A percentile compares a stretch with the other conserved stretches of the same genome.
phyloP scores from a whole-genome alignment of 345 rosid genomes.

The Populus deltoides region DNA sequence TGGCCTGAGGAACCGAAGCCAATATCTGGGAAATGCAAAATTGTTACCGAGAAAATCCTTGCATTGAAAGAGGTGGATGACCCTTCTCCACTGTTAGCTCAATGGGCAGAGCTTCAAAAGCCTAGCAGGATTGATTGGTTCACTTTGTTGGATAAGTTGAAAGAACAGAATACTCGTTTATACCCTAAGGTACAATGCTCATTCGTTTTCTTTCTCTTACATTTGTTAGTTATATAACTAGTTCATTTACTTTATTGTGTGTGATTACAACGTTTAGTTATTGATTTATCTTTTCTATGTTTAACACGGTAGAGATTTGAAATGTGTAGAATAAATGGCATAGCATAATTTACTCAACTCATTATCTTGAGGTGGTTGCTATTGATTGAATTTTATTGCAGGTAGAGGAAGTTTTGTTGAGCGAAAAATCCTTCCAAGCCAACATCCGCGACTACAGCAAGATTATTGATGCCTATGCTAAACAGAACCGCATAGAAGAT shows the following conservation, averaged over 20 bases:
- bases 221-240: neutral
- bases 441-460: slow-evolving; percentile 57
- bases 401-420: slow-evolving; percentile 69
- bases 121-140: slow-evolving; percentile 87
- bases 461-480: slow-evolving; percentile 66
- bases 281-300: neutral
- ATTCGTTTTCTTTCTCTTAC: neutral
- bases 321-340: neutral
- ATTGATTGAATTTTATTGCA: slow-evolving; percentile 29
- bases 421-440: slow-evolving; percentile 62
- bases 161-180: slow-evolving; percentile 39
- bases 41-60: slow-evolving; percentile 66
- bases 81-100: slow-evolving; percentile 55
- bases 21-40: slow-evolving; percentile 63
- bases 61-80: slow-evolving; percentile 63
- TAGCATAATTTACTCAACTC: neutral
- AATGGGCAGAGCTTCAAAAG: slow-evolving; percentile 73
- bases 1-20: slow-evolving; percentile 74
- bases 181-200: slow-evolving; percentile 58
- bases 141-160: slow-evolving; percentile 59
- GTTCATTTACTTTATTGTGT: neutral
- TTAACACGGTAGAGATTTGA: neutral
- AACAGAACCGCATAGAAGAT: slow-evolving; percentile 51
- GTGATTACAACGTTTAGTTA: neutral
- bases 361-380: slow-evolving; percentile 12